Evolutionary conservation across 1,284 basidiomycete genomes (phyloP).

Genomic region (Naganishia albida): DNA sequence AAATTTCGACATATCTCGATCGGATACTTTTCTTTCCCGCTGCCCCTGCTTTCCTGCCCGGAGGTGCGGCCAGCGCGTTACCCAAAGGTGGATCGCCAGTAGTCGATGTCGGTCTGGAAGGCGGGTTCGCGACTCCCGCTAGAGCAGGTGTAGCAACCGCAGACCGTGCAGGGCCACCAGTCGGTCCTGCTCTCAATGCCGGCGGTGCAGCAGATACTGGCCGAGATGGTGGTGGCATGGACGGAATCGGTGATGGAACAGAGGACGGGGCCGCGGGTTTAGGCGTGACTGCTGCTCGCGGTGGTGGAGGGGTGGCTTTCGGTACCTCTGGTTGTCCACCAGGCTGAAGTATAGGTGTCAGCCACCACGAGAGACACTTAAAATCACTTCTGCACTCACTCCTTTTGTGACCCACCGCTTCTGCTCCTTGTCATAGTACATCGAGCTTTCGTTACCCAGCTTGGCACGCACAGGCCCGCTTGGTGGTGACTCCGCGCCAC

Average conservation of each 20-base stretch:
- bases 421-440: conserved; percentile 91
- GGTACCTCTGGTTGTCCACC: conserved; percentile 58
- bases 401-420: conserved; percentile 97
- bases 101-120: conserved; percentile 22
- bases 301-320: conserved; percentile 65
- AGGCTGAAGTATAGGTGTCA: conserved; percentile 54
- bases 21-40: conserved; percentile 67
- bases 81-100: conserved; percentile 48
- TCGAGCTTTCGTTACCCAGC: conserved; percentile 85
- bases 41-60: conserved; percentile 46
- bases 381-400: conserved; percentile 56
- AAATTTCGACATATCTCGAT: conserved; percentile 70
- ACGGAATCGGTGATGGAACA: conserved; percentile 40
- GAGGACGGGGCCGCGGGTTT: conserved; percentile 65
- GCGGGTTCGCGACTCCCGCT: conserved; percentile 14
- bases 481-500: conserved; percentile 58
- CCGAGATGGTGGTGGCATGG: conserved; percentile 54
- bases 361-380: not conserved
- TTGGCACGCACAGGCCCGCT: conserved; percentile 75
- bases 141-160: conserved; percentile 35
- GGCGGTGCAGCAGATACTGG: conserved; percentile 42
- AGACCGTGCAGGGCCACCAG: conserved; percentile 47
- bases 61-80: conserved; percentile 50
- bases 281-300: conserved; percentile 63
- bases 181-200: conserved; percentile 50